Base-by-base conservation (phyloP, 1,284 basidiomycete genomes). In the Ustilago loliicola region DNA sequence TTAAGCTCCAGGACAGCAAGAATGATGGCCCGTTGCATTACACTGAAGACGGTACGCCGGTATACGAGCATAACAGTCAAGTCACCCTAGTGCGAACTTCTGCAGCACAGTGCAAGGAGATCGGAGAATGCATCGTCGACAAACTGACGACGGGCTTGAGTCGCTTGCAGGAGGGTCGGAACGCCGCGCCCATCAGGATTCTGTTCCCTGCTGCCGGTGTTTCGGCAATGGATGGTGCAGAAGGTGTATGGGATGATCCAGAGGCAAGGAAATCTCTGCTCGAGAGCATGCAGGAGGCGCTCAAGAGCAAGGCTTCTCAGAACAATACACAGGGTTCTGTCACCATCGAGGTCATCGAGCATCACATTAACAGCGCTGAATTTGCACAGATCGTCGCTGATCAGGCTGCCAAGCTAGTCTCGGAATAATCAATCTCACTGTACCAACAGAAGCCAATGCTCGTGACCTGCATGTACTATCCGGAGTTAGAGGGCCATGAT, bases 61-160 rank as follows among this genome's bases (percentile, higher is more conserved):
- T 77, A 5, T 73, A 71, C 47, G 56, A 73, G 38, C 75, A 77
- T 54, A 73, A 73, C 36, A 68, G 62, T 23, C 62, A 66, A 32
- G 75, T 73, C 27, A 73, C 75, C 11, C 40, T 77, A 47, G 63
- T 73, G 17, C 66, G 75, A 15, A 70, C 66, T 3, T 65, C 70
- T 1, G 19, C 3, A 19, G 42, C 61, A 15, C 61, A 76, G 32
- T 54, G 59, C 58, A 58, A 58, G 19, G 56, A 71, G 45, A 50
- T 76, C 8, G 73, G 68, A 30, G 17, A 53, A 4, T 54, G 57
- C 25, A 34, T 76, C 2, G 61, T 76, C 23, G 27, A 23, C 17
- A 62, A 51, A 15, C 36, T 72, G n/a, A n/a, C 53, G 19, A 62
- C 54, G 9, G 69, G 63, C 1, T n/a, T 58, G 21, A 50, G 48